Conservation (phyloP, 179 eudicot species). For the Pouteria campechiana region DNA sequence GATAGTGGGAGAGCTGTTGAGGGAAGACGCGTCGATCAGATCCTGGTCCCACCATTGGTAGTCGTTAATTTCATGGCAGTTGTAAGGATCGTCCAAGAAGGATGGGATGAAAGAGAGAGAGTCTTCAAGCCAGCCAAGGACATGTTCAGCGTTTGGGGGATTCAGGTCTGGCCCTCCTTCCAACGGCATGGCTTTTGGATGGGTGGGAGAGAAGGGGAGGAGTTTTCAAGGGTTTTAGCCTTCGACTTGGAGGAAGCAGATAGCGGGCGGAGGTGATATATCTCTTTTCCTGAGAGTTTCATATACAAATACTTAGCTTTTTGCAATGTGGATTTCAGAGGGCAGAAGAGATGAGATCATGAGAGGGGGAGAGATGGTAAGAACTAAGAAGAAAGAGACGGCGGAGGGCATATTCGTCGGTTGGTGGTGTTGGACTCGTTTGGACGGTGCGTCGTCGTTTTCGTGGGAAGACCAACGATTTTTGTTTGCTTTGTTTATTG, state of each 20-base stretch:
- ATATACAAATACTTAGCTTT: no score
- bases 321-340: conserved; percentile 6
- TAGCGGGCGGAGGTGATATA: neutral
- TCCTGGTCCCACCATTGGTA: conserved; percentile 32
- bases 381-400: conserved; percentile 14
- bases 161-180: conserved; percentile 22
- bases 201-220: neutral
- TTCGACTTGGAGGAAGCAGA: neutral
- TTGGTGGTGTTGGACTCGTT: conserved; percentile 24
- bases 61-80: conserved; percentile 6
- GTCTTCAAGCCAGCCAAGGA: conserved; percentile 23
- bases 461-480: neutral
- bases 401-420: conserved; percentile 15
- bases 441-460: conserved; percentile 22
- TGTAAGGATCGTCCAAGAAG: conserved; percentile 21
- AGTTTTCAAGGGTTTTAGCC: neutral
- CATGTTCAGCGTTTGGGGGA: conserved; percentile 15
- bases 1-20: conserved; percentile 5
- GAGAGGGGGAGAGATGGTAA: conserved; percentile 1
- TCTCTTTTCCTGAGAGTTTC: no score
- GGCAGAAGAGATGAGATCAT: conserved; percentile 1
- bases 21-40: conserved; percentile 1
- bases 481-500: conserved; percentile 4
- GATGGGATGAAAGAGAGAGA: conserved; percentile 16
- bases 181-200: conserved; percentile 11